These are phyloP conservation scores for Straminergon stramineum DNA, from an alignment of 225 moss, liverwort and hornwort genomes.

Conservation along the genomic window DNA sequence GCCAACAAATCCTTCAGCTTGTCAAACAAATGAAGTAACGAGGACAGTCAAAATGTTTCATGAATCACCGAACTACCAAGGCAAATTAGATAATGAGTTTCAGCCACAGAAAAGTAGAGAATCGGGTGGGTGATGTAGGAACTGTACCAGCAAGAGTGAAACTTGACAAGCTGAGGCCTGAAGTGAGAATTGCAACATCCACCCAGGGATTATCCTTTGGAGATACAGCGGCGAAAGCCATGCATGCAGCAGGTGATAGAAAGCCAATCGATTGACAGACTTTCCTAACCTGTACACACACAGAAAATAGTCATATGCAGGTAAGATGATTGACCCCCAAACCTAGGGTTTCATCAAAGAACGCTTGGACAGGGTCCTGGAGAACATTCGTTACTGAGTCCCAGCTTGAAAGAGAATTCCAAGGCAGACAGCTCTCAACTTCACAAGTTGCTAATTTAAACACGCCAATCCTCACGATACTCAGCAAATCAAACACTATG, in stretches of 20 bases:
- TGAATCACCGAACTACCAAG: background rate
- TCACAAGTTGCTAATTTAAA: background rate
- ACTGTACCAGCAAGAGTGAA: slow-evolving; percentile 74
- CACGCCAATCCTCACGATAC: background rate
- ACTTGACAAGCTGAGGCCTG: slow-evolving; percentile 79
- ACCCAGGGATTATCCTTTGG: slow-evolving; percentile 65
- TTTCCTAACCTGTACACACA: slow-evolving; percentile 51
- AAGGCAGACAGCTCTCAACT: background rate
- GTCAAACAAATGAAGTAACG: background rate
- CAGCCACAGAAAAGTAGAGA: background rate
- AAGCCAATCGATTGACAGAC: slow-evolving; percentile 90
- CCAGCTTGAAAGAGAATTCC: background rate
- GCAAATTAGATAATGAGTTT: background rate
- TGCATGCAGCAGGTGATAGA: slow-evolving; percentile 77
- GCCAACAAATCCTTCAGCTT: background rate
- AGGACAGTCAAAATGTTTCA: background rate
- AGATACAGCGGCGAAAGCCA: slow-evolving; percentile 52
- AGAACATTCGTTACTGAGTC: background rate
- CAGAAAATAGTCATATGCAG: background rate
- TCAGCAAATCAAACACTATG: background rate
- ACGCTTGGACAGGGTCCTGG: background rate
- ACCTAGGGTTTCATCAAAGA: background rate
- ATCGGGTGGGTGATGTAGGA: background rate
- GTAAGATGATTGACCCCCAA: background rate
- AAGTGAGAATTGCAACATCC: slow-evolving; percentile 56